phyloP scores from a whole-genome alignment of 352 stramenopile genomes.

The Vaucheria bursata region DNA sequence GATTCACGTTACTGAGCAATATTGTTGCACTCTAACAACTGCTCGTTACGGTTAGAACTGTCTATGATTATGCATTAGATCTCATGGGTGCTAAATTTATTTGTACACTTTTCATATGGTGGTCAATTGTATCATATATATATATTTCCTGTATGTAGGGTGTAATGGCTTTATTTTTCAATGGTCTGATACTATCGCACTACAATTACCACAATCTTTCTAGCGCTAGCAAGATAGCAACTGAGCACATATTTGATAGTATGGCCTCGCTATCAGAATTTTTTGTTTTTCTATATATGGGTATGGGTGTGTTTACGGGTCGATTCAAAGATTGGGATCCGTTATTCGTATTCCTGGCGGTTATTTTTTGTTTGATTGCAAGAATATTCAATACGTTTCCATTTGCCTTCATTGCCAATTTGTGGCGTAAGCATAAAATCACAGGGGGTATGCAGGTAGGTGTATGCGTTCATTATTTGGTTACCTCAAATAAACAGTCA shows the following conservation, averaged over 20 bases:
- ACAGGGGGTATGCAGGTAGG: conserved; percentile 71
- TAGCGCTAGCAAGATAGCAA: conserved; percentile 53
- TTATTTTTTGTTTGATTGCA: conserved; percentile 69
- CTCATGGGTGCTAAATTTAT: too few species aligned
- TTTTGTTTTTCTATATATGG: conserved; percentile 80
- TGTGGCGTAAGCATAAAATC: conserved; percentile 54
- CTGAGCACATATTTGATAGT: conserved; percentile 73
- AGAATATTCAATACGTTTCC: conserved; percentile 88
- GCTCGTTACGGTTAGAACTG: too few species aligned
- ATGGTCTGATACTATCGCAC: conserved; percentile 66
- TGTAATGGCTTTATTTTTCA: conserved; percentile 79
- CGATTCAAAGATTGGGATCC: conserved; percentile 54
- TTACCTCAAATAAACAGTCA: too few species aligned
- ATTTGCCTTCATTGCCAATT: conserved; percentile 62
- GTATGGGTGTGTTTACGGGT: conserved; percentile 64
- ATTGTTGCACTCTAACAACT: too few species aligned
- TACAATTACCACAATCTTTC: conserved; percentile 81
- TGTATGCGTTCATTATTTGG: too few species aligned
- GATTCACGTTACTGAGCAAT: too few species aligned
- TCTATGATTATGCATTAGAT: too few species aligned
- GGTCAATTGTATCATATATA: not conserved
- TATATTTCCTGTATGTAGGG: conserved; percentile 38
- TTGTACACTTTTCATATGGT: too few species aligned
- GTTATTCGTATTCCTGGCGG: conserved; percentile 51
- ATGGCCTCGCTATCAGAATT: conserved; percentile 67